These are phyloP conservation scores for Irpex sp. DNA, from an alignment of 1,284 basidiomycete species.

Conservation along the genomic window DNA sequence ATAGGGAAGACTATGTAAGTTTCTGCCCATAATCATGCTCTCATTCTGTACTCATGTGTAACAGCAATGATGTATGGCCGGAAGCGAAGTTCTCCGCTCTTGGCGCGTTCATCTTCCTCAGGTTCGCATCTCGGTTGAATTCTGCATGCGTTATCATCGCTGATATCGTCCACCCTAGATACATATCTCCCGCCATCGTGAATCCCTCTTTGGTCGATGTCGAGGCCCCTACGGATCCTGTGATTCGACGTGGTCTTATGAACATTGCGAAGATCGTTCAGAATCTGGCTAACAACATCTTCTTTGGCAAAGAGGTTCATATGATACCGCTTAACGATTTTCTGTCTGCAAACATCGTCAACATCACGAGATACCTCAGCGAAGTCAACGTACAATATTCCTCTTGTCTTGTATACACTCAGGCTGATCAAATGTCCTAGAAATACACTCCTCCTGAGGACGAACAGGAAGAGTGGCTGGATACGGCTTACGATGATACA, in stretches of 20 bases:
- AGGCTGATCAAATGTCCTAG: constrained; percentile 29
- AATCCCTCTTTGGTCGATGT: constrained; percentile 83
- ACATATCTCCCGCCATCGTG: constrained; percentile 85
- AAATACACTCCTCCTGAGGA: constrained; percentile 57
- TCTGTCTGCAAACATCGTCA: constrained; percentile 72
- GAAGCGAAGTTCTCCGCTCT: constrained; percentile 84
- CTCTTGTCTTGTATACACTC: constrained; percentile 5
- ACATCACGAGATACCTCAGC: constrained; percentile 80
- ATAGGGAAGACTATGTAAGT: constrained; percentile 81
- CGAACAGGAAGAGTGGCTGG: constrained; percentile 67
- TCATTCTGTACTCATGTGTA: background rate
- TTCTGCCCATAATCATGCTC: background rate
- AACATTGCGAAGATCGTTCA: constrained; percentile 90
- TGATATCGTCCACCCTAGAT: constrained; percentile 36
- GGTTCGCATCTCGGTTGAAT: constrained; percentile 37
- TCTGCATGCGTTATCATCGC: constrained; percentile 30
- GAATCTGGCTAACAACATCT: constrained; percentile 89
- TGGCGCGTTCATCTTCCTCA: constrained; percentile 89
- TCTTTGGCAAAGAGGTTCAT: constrained; percentile 85
- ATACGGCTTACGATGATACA: constrained; percentile 74
- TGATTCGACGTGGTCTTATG: constrained; percentile 75
- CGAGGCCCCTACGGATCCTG: constrained; percentile 64
- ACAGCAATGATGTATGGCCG: constrained; percentile 68
- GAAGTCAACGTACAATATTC: constrained; percentile 64
- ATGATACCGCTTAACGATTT: constrained; percentile 83